Base-by-base conservation (phyloP, 805 yeast species). In the Starmerella powellii region DNA sequence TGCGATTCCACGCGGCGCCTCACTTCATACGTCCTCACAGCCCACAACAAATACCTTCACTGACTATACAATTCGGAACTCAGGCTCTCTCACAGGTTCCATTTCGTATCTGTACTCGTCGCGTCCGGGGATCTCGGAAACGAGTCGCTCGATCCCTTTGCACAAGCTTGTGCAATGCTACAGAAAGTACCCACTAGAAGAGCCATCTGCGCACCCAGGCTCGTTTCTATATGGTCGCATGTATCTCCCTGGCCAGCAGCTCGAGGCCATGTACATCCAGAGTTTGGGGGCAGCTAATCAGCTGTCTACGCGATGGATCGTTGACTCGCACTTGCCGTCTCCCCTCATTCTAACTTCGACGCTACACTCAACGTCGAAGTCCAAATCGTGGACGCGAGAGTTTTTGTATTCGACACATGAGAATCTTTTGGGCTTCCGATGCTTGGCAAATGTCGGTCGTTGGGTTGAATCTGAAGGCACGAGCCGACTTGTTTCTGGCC, bases 371-470 rank as follows among this genome's bases (percentile, higher is more conserved):
- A 16, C 38, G 13, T 38, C 55, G 11, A 61, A 66, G 21, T 38
- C 55, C 10, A 61, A 67, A 21, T 57, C 56, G 31, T 68, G 78
- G 56, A 95, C 86, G 55, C 70, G 74, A 29, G 97, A 91, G 59
- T 68, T 76, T 48, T 70, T 87, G 2, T 84, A 76, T 58, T 81
- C 93, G 8, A 76, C 95, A 4, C 81, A 81, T 50, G 97, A 88
- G 54, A 74, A 83, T 0, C 65, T 91, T 8, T 50, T 85, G 12
- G 98, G 98, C 0, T 72, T 84, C 48, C 67, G 96, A 42, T 75
- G 80, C 39, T 65, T 88, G 30, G 84, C 82, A 58, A 82, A 80
- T 54, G 64, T 85, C 24, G 66, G 64, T n/a, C 50, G 54, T 8
- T 60, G 62, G 47, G 31, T 44, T 6, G 54, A 51, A 15, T 33